These are phyloP conservation scores for Neonectria hederae DNA, from an alignment of 2,329 filamentous ascomycete genomes.

Conservation along the genomic window DNA sequence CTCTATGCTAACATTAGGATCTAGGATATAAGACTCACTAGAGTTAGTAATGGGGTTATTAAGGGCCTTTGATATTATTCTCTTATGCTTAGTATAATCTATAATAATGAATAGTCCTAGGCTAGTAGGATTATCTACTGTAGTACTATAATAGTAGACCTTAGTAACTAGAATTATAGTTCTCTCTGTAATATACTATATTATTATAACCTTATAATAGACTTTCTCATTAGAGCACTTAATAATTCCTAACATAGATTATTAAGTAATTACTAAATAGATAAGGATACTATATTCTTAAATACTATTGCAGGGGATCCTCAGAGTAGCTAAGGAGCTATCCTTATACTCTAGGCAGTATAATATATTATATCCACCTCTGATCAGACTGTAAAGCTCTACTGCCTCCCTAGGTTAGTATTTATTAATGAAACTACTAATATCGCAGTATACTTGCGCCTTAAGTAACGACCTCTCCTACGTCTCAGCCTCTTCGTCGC, in stretches of 20 bases:
- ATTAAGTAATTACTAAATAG: background rate
- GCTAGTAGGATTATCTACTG: conserved; percentile 45
- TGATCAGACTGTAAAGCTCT: conserved; percentile 38
- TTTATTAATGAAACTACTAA: conserved; percentile 39
- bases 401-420: conserved; percentile 36
- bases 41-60: conserved; percentile 36
- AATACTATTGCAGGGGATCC: conserved; percentile 42
- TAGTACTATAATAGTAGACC: conserved; percentile 45
- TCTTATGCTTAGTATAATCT: conserved; percentile 46
- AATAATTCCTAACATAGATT: conserved; percentile 24
- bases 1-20: conserved; percentile 46
- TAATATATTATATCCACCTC: conserved; percentile 44
- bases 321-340: conserved; percentile 43
- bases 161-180: conserved; percentile 49
- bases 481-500: conserved; percentile 35
- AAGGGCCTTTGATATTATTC: conserved; percentile 43
- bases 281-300: background rate
- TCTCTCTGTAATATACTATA: conserved; percentile 44
- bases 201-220: conserved; percentile 48
- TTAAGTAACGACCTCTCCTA: conserved; percentile 40
- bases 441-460: conserved; percentile 27
- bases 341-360: conserved; percentile 47
- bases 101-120: conserved; percentile 52
- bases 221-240: conserved; percentile 49
- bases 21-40: conserved; percentile 43